Evolutionary conservation across 164 flowering plant genomes (phyloP).

Genomic region (Magnolia sinica): DNA sequence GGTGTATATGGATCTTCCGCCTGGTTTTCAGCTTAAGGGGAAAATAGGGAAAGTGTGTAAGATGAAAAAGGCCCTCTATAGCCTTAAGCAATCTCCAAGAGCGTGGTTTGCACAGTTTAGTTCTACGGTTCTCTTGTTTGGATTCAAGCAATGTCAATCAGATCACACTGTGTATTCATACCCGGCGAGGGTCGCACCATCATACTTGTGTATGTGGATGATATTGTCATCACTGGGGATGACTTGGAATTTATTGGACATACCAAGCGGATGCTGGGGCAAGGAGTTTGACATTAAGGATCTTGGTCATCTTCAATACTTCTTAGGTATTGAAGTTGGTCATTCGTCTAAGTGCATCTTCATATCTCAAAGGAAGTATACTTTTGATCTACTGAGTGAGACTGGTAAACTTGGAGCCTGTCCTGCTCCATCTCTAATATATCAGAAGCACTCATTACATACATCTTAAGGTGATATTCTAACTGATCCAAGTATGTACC

Average conservation of each 20-base stretch:
- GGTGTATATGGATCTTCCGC: background rate
- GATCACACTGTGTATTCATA: background rate
- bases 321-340: background rate
- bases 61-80: background rate
- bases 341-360: background rate
- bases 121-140: background rate
- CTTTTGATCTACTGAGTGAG: background rate
- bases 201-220: background rate
- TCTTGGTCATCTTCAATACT: background rate
- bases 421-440: background rate
- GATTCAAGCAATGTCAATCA: background rate
- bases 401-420: background rate
- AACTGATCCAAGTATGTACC: background rate
- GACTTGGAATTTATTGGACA: background rate
- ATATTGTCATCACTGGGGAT: background rate
- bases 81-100: background rate
- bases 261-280: background rate
- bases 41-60: background rate
- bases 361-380: background rate
- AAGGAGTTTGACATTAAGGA: background rate
- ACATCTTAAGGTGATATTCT: background rate
- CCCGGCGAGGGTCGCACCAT: background rate
- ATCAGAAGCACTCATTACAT: background rate
- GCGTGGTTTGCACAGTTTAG: background rate
- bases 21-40: background rate